These are phyloP conservation scores for Blastobotrys aristatus DNA, from an alignment of 1,139 yeast species.

Conservation along the genomic window DNA sequence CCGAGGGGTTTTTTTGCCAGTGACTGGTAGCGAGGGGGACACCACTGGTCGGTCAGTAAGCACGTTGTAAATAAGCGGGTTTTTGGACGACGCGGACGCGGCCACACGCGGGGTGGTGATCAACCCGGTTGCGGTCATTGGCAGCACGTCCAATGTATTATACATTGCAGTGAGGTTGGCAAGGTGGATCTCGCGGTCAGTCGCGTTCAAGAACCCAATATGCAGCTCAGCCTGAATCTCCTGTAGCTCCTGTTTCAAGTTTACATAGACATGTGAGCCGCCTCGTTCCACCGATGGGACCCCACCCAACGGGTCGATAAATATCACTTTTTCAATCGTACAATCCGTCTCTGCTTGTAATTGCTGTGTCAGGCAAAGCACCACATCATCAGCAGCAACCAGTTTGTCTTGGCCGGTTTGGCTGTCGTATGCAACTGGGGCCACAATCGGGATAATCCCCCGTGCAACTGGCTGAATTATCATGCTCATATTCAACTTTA, in stretches of 20 bases:
- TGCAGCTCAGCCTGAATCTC: constrained; percentile 59
- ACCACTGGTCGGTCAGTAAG: constrained; percentile 89
- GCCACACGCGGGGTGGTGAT: constrained; percentile 48
- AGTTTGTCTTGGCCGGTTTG: constrained; percentile 38
- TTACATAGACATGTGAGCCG: constrained; percentile 83
- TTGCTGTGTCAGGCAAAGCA: constrained; percentile 37
- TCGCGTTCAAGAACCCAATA: constrained; percentile 37
- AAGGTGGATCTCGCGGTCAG: constrained; percentile 47
- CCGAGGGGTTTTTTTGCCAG: constrained; percentile 50
- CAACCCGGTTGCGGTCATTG: constrained; percentile 45
- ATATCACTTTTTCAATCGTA: constrained; percentile 72
- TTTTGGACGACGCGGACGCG: constrained; percentile 38
- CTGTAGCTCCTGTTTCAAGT: constrained; percentile 74
- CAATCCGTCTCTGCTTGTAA: constrained; percentile 30
- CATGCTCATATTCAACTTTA: constrained; percentile 28
- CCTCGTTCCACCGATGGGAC: constrained; percentile 69
- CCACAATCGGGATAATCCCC: constrained; percentile 53
- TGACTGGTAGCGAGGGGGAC: constrained; percentile 83
- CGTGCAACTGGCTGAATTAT: constrained; percentile 37
- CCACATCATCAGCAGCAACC: constrained; percentile 36
- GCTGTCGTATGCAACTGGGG: constrained; percentile 51
- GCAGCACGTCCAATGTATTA: constrained; percentile 42
- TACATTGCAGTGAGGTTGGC: constrained; percentile 53
- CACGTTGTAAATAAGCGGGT: constrained; percentile 84
- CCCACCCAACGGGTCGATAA: constrained; percentile 80